Evolutionary conservation across 768 basidiomycete genomes (phyloP), one percentile per base, ranked within the genome.

Genomic region (Mycena vulgaris): DNA sequence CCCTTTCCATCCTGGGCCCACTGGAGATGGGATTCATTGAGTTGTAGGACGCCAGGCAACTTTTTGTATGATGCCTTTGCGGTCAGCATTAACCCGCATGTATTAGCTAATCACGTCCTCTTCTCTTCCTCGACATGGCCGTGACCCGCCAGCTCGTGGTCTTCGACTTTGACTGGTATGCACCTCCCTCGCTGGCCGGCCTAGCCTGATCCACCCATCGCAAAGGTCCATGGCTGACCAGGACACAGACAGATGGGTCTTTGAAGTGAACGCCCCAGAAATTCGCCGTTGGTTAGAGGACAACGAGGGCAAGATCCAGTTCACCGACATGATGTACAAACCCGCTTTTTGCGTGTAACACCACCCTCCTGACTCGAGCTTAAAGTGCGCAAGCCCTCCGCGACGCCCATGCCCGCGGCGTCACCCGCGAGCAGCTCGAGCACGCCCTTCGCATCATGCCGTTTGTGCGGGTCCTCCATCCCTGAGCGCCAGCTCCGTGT

Each of bases 321-420:
- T 96, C 93, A 98, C 97, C 4, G 98, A 99, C 83, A 89, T 98
- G 40, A 90, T 98, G 97, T 98, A 80, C n/a, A n/a, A n/a, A 83
- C 90, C 28, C n/a, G 63, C 17, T 49, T 9, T 33, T 45, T 28
- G 49, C 28, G 52, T 7, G 17, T 27, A 5, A 28, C 17, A 30
- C 6, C 21, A 64, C 55, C 56, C 61, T 69, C 64, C 58, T 60
- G 31, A 60, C 48, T 72, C 63, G 57, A 51, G 25, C 37, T 21
- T 63, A 56, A 71, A 93, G 93, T 63, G 92, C 89, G n/a, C 86
- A 87, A 75, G 89, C 87, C 62, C 86, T 98, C 63, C 84, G 83
- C 25, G 92, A 96, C 74, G 88, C 95, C 2, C 89, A 94, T 77
- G 84, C 82, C 27, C 89, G 88, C 53, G 94, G 93, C 8, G 86